These are phyloP conservation scores for Calvatia gigantea DNA, from an alignment of 768 basidiomycete species.

Conservation along the genomic window DNA sequence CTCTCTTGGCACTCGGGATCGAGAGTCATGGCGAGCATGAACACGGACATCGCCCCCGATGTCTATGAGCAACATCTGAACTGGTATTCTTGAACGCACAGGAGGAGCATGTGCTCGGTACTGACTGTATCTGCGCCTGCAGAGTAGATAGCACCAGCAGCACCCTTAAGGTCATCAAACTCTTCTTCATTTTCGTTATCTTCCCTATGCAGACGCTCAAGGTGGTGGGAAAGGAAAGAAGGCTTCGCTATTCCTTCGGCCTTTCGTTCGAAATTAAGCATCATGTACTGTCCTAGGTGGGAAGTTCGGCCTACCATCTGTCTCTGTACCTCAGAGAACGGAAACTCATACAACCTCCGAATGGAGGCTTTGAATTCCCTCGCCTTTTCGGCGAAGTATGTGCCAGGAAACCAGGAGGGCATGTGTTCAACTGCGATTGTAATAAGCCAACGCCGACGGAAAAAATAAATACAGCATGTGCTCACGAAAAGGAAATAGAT, in stretches of 20 bases:
- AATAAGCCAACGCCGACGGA: background rate
- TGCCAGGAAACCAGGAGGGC: constrained; percentile 24
- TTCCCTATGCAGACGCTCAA: constrained; percentile 38
- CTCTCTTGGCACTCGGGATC: constrained; percentile 53
- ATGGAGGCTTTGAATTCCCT: constrained; percentile 6
- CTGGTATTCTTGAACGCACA: too few species aligned
- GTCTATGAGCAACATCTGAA: too few species aligned
- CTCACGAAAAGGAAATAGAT: constrained; percentile 7
- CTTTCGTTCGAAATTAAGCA: too few species aligned
- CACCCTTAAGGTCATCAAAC: constrained; percentile 68
- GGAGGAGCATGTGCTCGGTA: too few species aligned
- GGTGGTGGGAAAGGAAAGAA: too few species aligned
- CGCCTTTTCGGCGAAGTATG: constrained; percentile 17
- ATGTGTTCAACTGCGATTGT: constrained; percentile 15
- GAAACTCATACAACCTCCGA: constrained; percentile 17
- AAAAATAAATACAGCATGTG: too few species aligned
- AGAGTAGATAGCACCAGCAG: constrained; percentile 75
- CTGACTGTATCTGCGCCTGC: constrained; percentile 64
- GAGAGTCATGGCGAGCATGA: constrained; percentile 64
- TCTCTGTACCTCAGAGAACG: constrained; percentile 14
- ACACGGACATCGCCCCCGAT: constrained; percentile 50
- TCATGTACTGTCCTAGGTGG: too few species aligned
- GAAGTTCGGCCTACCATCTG: constrained; percentile 14
- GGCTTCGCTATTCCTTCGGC: too few species aligned
- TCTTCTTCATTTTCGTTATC: constrained; percentile 24